Conservation (phyloP, 2,329 filamentous ascomycete species). For the Aspergillus sp. region DNA sequence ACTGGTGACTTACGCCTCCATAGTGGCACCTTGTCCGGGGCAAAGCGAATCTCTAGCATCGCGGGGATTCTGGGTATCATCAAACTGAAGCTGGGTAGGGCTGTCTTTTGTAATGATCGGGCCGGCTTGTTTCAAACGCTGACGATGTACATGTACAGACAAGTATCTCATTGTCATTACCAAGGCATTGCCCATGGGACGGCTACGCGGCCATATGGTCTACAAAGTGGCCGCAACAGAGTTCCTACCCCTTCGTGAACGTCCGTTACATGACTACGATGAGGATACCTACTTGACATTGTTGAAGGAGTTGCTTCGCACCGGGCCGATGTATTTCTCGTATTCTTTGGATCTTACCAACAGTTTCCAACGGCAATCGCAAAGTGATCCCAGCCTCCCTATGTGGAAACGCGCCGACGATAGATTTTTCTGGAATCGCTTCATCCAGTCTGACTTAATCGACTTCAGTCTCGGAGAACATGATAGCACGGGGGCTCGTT, state of each 20-base stretch:
- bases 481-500: slow-evolving; percentile 38
- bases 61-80: slow-evolving; percentile 91
- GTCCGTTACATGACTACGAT: slow-evolving; percentile 81
- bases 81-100: slow-evolving; percentile 78
- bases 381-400: slow-evolving; percentile 61
- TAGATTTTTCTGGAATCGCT: slow-evolving; percentile 98
- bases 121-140: slow-evolving; percentile 1
- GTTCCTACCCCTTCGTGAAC: slow-evolving; percentile 86
- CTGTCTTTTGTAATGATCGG: background rate
- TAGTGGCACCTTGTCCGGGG: slow-evolving; percentile 66
- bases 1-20: slow-evolving; percentile 82
- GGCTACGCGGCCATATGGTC: slow-evolving; percentile 90
- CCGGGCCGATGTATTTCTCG: slow-evolving; percentile 92
- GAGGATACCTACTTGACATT: slow-evolving; percentile 85
- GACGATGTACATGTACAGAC: slow-evolving; percentile 42
- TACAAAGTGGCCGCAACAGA: slow-evolving; percentile 90
- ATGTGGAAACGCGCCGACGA: slow-evolving; percentile 91
- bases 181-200: slow-evolving; percentile 82
- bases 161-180: slow-evolving; percentile 97
- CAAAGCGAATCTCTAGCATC: slow-evolving; percentile 85
- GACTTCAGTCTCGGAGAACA: slow-evolving; percentile 63
- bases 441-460: slow-evolving; percentile 83
- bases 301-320: slow-evolving; percentile 72
- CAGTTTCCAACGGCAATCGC: slow-evolving; percentile 87
- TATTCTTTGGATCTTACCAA: slow-evolving; percentile 96